Evolutionary conservation across 2,329 filamentous ascomycete species (phyloP).

Genomic region (Neocucurbitaria cava): DNA sequence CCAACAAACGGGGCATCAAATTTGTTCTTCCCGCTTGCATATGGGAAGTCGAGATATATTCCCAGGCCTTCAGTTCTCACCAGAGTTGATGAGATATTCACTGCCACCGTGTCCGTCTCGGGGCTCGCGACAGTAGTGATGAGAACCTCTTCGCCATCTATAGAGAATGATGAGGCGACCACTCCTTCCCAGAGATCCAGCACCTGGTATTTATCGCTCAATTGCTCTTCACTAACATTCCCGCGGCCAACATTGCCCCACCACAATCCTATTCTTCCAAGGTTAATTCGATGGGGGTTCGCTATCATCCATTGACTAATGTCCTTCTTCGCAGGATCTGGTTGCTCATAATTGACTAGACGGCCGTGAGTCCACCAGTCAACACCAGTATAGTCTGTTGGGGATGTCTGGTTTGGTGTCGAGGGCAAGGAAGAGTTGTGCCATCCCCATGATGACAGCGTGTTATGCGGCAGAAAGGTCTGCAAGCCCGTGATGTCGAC

Average conservation of each 20-base stretch:
- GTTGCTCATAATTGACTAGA: constrained; percentile 54
- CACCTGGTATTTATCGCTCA: constrained; percentile 52
- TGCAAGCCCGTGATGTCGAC: constrained; percentile 56
- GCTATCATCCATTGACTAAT: constrained; percentile 62
- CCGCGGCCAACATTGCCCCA: constrained; percentile 52
- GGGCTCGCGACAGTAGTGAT: constrained; percentile 57
- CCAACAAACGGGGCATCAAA: constrained; percentile 64
- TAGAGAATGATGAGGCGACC: constrained; percentile 54
- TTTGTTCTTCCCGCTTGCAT: constrained; percentile 57
- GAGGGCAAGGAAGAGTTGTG: constrained; percentile 55
- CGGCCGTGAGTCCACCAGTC: constrained; percentile 56
- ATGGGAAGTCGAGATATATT: constrained; percentile 62
- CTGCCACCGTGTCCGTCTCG: constrained; percentile 55
- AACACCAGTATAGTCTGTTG: constrained; percentile 50
- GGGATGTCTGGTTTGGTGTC: constrained; percentile 42
- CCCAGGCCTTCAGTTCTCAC: constrained; percentile 50
- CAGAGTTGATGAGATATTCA: constrained; percentile 53
- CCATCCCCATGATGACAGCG: constrained; percentile 56
- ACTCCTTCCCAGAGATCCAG: constrained; percentile 59
- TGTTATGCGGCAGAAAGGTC: constrained; percentile 53
- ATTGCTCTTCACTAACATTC: constrained; percentile 51
- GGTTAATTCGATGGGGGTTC: constrained; percentile 61
- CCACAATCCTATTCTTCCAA: constrained; percentile 57
- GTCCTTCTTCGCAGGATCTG: constrained; percentile 49
- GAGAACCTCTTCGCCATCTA: constrained; percentile 49